Evolutionary conservation across 2,329 filamentous ascomycete species (phyloP).

Genomic region (Penicillium sp.): DNA sequence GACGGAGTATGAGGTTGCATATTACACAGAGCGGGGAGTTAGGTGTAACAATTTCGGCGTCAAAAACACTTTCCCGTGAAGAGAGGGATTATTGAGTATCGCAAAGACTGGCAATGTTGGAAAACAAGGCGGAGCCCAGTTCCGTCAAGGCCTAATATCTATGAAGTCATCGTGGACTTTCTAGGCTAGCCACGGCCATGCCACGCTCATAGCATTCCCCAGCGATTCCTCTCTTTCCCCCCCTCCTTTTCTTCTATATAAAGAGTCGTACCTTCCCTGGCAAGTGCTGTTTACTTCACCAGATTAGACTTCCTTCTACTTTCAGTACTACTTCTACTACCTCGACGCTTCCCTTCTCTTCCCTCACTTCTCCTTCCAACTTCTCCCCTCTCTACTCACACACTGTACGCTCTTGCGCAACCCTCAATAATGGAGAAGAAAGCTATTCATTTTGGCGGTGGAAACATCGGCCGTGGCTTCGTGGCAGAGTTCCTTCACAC

Average conservation of each 20-base stretch:
- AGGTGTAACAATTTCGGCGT: conserved; percentile 2
- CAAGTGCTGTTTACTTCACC: neutral
- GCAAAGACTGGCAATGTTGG: neutral
- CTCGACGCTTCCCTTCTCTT: neutral
- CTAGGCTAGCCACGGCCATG: neutral
- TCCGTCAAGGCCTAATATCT: conserved; percentile 16
- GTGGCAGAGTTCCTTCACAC: conserved; percentile 91
- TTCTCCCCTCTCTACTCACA: neutral
- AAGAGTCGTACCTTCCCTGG: neutral
- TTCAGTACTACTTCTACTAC: neutral
- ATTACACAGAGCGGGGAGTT: neutral
- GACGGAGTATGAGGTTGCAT: conserved; percentile 3
- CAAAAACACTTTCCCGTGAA: neutral
- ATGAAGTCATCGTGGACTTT: conserved; percentile 26
- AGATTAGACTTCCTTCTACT: neutral
- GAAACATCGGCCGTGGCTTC: conserved; percentile 85
- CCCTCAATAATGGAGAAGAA: conserved; percentile 55
- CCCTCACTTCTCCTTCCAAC: conserved; percentile 2
- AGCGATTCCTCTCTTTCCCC: neutral
- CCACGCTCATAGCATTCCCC: no score
- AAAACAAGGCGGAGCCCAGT: conserved; percentile 27
- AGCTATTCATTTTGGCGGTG: conserved; percentile 82
- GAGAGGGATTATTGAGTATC: no score
- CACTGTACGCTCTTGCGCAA: neutral
- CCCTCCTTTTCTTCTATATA: neutral